These are phyloP conservation scores for Exobasidium cylindrosporum DNA, from an alignment of 1,284 basidiomycete species.

Conservation along the genomic window DNA sequence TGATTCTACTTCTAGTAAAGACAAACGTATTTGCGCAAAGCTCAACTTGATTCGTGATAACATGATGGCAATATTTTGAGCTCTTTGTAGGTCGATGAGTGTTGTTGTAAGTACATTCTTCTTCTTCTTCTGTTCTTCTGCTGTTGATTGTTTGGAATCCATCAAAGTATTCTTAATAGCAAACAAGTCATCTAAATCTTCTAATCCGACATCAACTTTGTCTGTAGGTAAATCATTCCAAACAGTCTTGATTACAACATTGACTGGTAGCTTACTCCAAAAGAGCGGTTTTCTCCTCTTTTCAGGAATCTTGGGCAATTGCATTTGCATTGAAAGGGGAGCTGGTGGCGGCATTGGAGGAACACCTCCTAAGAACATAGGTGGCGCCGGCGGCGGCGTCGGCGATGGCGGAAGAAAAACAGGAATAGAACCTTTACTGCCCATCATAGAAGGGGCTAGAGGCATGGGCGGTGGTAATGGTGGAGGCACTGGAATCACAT, in stretches of 20 bases:
- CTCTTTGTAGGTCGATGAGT: conserved; percentile 33
- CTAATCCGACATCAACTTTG: conserved; percentile 59
- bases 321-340: background rate
- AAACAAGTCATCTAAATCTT: conserved; percentile 73
- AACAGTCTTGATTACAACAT: conserved; percentile 62
- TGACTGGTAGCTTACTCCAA: conserved; percentile 73
- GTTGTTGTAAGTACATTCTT: conserved; percentile 37
- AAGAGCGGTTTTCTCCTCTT: conserved; percentile 77
- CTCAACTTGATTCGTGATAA: conserved; percentile 42
- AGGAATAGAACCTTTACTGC: background rate
- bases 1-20: conserved; percentile 38
- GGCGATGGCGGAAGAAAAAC: conserved; percentile 20
- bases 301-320: conserved; percentile 8
- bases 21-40: conserved; percentile 33
- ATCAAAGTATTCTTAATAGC: conserved; percentile 31
- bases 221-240: conserved; percentile 66
- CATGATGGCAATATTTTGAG: conserved; percentile 36
- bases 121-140: conserved; percentile 20
- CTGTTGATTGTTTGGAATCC: background rate
- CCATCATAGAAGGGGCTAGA: conserved; percentile 21
- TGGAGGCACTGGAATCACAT: conserved; percentile 28
- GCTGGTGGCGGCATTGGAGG: conserved; percentile 24
- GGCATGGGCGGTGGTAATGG: conserved; percentile 29
- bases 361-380: background rate
- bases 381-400: conserved; percentile 17